Evolutionary conservation across 2,329 filamentous ascomycete genomes (phyloP), one percentile per base, ranked within the genome.

Genomic region (Aureobasidium lini): DNA sequence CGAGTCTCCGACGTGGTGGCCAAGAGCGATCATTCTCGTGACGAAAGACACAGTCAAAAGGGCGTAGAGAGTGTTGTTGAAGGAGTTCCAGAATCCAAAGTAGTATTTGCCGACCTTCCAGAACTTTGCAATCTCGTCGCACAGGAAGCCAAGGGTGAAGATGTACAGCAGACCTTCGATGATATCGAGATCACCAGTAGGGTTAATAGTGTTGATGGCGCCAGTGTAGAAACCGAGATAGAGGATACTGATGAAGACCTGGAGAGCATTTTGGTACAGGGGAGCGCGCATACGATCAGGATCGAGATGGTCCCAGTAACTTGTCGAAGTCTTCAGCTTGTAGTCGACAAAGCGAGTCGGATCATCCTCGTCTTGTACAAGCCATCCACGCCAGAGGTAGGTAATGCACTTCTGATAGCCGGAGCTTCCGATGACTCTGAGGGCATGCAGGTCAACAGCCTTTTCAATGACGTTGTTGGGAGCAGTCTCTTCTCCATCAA

Each of bases 401-500:
- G 81, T 84, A 68, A 97, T 90, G 70, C 93, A 97, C 75, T 95
- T 96, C 67, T 97, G 94, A 72, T 97, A 99, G 29, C 94, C 93
- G 0, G 90, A 91, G 0, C 89, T 93, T 2, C 90, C 90, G 63
- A 97, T 97, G 49, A 99, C 85, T 13, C 83, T 81, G 47, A 97
- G 79, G 1, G 93, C 90, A 71, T 99, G 94, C 29, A 97, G 76
- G 68, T 99, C 94, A 37, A 97, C 91, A 0, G 94, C 90, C 68
- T 90, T 89, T 73, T 99, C 94, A 61, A 99, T 86, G 23, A 90
- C 94, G 69, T 97, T 99, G 63, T 87, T 81, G 0, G 93, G 89
- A 1, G 81, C 76, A 0, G 90, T 91, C 43, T 87, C 79, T 64
- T 87, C 79, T 43, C 84, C 85, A 63, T 93, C 82, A 42, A 88